Percentiles rank a stretch among this genome's conserved stretches.
phyloP scores from a whole-genome alignment of 164 flowering plant species.

The Houttuynia cordata region DNA sequence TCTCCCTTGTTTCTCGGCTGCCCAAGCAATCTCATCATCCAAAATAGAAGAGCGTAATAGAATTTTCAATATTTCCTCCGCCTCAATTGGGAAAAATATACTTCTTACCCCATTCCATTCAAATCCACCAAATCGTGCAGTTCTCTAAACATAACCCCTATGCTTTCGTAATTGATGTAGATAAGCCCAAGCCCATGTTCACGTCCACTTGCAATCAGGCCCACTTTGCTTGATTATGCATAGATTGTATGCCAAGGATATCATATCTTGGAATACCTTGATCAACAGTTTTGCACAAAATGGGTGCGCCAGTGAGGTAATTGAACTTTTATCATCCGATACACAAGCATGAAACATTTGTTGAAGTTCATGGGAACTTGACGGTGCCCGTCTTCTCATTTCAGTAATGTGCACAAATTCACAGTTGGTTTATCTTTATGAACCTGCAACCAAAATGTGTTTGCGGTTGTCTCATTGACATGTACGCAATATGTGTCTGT shows the following conservation, averaged over 20 bases:
- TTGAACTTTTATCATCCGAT: conserved; percentile 30
- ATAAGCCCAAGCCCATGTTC: too few relatives aligned
- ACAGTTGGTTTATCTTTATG: conserved; percentile 26
- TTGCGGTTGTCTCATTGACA: conserved; percentile 48
- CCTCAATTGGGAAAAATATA: too few relatives aligned
- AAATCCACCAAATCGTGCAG: too few relatives aligned
- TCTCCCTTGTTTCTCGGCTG: too few relatives aligned
- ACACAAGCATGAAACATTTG: conserved; percentile 21
- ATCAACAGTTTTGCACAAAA: conserved; percentile 55
- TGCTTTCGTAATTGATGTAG: too few relatives aligned
- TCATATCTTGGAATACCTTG: conserved; percentile 58
- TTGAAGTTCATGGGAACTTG: conserved; percentile 49
- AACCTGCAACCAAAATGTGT: conserved; percentile 36
- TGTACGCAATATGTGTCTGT: conserved; percentile 61
- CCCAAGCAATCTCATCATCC: too few relatives aligned
- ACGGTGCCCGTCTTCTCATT: conserved; percentile 34
- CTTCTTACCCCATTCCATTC: too few relatives aligned
- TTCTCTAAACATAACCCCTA: too few relatives aligned
- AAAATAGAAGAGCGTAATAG: too few relatives aligned
- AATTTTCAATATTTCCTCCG: too few relatives aligned
- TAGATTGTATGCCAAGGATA: conserved; percentile 31
- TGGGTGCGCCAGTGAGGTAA: conserved; percentile 56
- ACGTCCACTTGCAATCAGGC: too few relatives aligned
- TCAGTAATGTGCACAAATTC: conserved; percentile 41
- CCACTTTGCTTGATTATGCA: conserved; percentile 34